These are phyloP conservation scores for Xylaria digitata DNA, from an alignment of 2,329 filamentous ascomycete species.

Conservation along the genomic window DNA sequence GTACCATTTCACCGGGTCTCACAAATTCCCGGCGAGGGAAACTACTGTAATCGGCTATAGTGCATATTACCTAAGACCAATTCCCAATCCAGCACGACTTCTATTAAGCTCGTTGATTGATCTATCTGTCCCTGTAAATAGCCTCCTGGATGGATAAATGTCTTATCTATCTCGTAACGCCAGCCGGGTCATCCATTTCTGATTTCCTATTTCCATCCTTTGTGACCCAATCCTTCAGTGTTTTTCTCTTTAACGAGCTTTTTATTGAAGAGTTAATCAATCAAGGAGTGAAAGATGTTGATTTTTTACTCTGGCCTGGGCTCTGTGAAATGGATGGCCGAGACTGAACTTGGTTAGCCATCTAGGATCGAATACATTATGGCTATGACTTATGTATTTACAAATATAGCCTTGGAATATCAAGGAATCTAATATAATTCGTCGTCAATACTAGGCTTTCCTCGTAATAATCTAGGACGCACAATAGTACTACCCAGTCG, in stretches of 20 bases:
- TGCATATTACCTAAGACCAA: no score
- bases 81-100: no score
- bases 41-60: no score
- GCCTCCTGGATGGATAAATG: slow-evolving; percentile 10
- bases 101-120: slow-evolving; percentile 19
- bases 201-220: slow-evolving; percentile 10
- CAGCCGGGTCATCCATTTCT: neutral
- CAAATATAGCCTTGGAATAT: slow-evolving; percentile 29
- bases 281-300: slow-evolving; percentile 16
- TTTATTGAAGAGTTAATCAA: slow-evolving; percentile 15
- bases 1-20: no score
- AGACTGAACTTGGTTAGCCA: slow-evolving; percentile 13
- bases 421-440: slow-evolving; percentile 26
- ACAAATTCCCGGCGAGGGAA: no score
- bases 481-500: slow-evolving; percentile 20
- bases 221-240: slow-evolving; percentile 6
- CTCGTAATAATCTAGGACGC: slow-evolving; percentile 27
- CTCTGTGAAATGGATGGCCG: slow-evolving; percentile 23
- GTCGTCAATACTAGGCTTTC: slow-evolving; percentile 25
- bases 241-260: neutral
- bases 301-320: neutral
- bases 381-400: neutral
- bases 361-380: neutral
- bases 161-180: slow-evolving; percentile 20
- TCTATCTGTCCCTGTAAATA: slow-evolving; percentile 21